Evolutionary conservation across 495 filamentous ascomycete species (phyloP), one percentile per base, ranked within the genome.

Genomic region (Ramalina intermedia): DNA sequence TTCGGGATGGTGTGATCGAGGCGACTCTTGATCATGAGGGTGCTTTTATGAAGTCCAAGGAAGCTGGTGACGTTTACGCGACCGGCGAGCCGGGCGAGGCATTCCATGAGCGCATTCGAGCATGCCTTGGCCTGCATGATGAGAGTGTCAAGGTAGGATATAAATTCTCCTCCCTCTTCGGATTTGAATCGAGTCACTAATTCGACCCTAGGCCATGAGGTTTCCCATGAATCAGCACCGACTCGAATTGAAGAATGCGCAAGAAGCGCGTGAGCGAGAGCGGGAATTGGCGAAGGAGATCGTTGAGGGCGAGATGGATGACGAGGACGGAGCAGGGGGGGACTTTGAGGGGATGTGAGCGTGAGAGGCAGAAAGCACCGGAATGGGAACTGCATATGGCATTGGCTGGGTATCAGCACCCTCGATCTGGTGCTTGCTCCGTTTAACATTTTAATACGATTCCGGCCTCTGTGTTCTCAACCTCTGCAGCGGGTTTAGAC

Each of bases 171-270:
- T 33, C 29, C 7, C 12, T 33, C 7, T 11, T 33, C 29, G 5
- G 29, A 33, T 13, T 33, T 33, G 29, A 13, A 27, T 13, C 4
- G 17, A 29, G 21, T 20, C 16, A 49, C 56, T 64, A 53, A 65
- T 48, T 17, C 48, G 39, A 29, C 37, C 47, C 20, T 51, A 94
- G 87, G 90, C 91, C 20, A 98, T 98, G 91, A 75, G 93, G 14
- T 98, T 95, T 70, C 91, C 91, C 8, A 95, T 96, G 90, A 96
- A 98, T 68, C 88, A 95, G 69, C 90, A 96, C 68, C 76, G 91
- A n/a, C 72, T 95, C 26, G 91, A 96, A 67, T 71, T 96, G 44
- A 95, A 94, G 80, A 96, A 91, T 59, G 91, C 93, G 2, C 89
- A 95, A 65, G 91, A 96, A 67, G 91, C 91, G 17, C 79, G 91